These are phyloP conservation scores for Colletotrichum melonis DNA, from an alignment of 2,329 filamentous ascomycete genomes.

Conservation along the genomic window DNA sequence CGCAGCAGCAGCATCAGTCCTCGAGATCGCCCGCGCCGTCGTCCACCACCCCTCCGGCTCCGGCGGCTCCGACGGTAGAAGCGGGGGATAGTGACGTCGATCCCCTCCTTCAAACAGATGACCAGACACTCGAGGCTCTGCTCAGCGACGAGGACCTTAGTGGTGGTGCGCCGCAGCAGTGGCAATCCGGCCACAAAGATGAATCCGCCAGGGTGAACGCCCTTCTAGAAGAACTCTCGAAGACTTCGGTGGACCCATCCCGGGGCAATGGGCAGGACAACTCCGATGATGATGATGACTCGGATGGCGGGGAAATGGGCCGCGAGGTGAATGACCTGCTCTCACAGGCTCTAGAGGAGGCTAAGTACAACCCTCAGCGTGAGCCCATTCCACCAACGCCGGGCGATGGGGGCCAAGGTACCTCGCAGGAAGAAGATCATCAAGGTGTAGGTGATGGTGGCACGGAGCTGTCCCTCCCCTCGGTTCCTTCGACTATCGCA, in stretches of 20 bases:
- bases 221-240: slow-evolving; percentile 50
- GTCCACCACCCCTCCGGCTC: background rate
- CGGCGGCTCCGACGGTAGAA: background rate
- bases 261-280: background rate
- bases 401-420: background rate
- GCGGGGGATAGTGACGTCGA: slow-evolving; percentile 47
- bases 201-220: slow-evolving; percentile 46
- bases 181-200: slow-evolving; percentile 41
- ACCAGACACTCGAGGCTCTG: slow-evolving; percentile 64
- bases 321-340: slow-evolving; percentile 58
- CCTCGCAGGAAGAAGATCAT: slow-evolving; percentile 18
- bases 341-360: slow-evolving; percentile 58
- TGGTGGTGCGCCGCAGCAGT: slow-evolving; percentile 44
- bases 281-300: slow-evolving; percentile 53
- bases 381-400: background rate
- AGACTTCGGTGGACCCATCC: slow-evolving; percentile 13
- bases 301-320: slow-evolving; percentile 62
- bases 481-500: slow-evolving; percentile 51
- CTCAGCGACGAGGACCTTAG: slow-evolving; percentile 52
- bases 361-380: slow-evolving; percentile 45
- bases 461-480: slow-evolving; percentile 46
- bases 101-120: slow-evolving; percentile 58
- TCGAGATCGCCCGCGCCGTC: slow-evolving; percentile 5
- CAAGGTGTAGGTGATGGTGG: slow-evolving; percentile 34
- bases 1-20: slow-evolving; percentile 4